Base-by-base conservation (phyloP, 2,329 filamentous ascomycete genomes). In the Pseudopyrenochaeta lycopersici region DNA sequence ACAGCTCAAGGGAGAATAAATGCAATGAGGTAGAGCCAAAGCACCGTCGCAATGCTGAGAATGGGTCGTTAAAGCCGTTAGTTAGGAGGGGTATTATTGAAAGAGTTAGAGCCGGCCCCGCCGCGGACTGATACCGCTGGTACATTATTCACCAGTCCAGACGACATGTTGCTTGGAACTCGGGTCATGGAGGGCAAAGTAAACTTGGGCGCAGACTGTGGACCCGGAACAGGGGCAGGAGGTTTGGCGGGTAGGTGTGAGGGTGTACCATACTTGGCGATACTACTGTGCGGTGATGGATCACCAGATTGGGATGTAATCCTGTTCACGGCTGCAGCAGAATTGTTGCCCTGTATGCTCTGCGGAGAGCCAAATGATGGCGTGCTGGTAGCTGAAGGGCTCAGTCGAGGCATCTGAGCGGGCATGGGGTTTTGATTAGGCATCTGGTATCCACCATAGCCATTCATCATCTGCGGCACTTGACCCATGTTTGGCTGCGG, bases 181-280 rank as follows among this genome's bases (percentile, higher is more conserved):
- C 68, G 64, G 15, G 60, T 52, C 46, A 52, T 57, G 3, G 63
- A 43, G 27, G 61, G 49, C 12, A 68, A 56, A 43, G 52, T 60
- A 46, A 71, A 74, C 52, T 73, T 73, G 4, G 68, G 65, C 20
- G 70, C 51, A 52, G 58, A 56, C 36, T 64, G 55, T 29, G 66
- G 76, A 10, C 69, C 56, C 18, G 56, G 55, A 12, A 54, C 70
- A 2, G 80, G 73, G 41, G 82, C 80, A 35, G 83, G 82, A 31
- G 83, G 83, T 63, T 84, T 85, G 9, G 82, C 78, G 41, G 83
- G 83, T 38, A 85, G 73, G 45, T 82, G 81, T 14, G 82, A 74
- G 4, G 82, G 80, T 29, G 82, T 81, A 27, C 82, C 83, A 72
- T 81, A 85, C 60, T 84, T 84, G n/a, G 82, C 81, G 47, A 85